Evolutionary conservation across 106 monocot species (phyloP).

Genomic region (Xerophyta viscosa): DNA sequence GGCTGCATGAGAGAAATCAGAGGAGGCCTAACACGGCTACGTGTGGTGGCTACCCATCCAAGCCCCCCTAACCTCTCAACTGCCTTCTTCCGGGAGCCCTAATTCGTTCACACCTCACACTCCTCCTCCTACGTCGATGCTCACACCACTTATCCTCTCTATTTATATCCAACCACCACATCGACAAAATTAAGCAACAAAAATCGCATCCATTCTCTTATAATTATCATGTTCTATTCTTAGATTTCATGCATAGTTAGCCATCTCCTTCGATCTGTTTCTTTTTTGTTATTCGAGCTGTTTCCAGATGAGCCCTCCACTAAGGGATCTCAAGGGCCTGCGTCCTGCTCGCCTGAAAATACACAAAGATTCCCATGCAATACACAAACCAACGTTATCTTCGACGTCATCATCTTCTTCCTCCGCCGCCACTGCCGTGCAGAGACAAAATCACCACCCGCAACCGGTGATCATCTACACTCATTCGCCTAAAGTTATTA

Average conservation of each 20-base stretch:
- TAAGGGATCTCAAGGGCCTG: background rate
- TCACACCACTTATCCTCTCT: no score
- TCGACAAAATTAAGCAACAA: background rate
- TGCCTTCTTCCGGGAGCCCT: no score
- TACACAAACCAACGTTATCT: slow-evolving; percentile 11
- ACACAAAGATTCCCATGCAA: slow-evolving; percentile 19
- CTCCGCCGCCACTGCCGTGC: background rate
- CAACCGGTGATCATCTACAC: slow-evolving; percentile 35
- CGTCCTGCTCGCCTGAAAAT: slow-evolving; percentile 19
- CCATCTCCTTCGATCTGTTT: background rate
- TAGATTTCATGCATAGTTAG: background rate
- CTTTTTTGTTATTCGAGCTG: background rate
- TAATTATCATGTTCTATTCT: background rate
- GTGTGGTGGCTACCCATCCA: no score
- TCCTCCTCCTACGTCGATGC: no score
- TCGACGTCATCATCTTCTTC: slow-evolving; percentile 4
- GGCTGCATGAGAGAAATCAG: no score
- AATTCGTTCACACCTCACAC: no score
- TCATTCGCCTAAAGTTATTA: slow-evolving; percentile 26
- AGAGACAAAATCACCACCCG: background rate
- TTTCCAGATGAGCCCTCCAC: background rate
- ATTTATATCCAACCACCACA: no score
- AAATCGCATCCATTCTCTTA: background rate
- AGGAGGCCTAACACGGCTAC: no score
- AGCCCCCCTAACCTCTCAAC: no score